Conservation (phyloP, 768 basidiomycete genomes). For the Mycena galericulata region DNA sequence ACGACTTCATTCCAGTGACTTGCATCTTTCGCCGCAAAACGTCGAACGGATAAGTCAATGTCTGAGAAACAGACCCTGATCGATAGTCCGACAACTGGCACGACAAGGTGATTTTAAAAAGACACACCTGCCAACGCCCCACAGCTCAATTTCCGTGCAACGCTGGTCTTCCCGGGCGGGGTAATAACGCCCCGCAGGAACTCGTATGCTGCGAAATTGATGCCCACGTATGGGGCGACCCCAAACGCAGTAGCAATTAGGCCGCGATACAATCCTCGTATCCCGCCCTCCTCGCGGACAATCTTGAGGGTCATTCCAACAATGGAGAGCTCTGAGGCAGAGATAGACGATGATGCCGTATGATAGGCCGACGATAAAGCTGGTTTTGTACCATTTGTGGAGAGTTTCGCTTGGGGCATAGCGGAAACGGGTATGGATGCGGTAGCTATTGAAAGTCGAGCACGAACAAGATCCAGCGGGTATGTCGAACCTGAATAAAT, state of each 20-base stretch:
- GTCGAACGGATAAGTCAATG: conserved; percentile 96
- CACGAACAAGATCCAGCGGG: conserved; percentile 94
- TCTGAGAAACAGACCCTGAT: conserved; percentile 90
- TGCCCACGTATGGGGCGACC: conserved; percentile 90
- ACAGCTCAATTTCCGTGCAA: conserved; percentile 79
- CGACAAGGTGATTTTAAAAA: conserved; percentile 1
- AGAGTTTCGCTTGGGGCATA: conserved; percentile 23
- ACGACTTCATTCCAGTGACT: conserved; percentile 81
- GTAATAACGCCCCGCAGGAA: conserved; percentile 79
- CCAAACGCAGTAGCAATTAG: conserved; percentile 87
- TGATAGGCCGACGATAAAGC: conserved; percentile 67
- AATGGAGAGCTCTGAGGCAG: conserved; percentile 70
- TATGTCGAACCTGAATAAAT: conserved; percentile 77
- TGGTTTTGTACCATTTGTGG: conserved; percentile 44
- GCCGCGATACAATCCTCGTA: conserved; percentile 89
- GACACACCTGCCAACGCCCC: conserved; percentile 86
- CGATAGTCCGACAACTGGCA: neutral
- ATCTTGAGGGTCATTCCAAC: conserved; percentile 93
- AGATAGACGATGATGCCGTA: conserved; percentile 57
- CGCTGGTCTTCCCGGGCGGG: conserved; percentile 81
- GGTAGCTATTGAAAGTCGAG: conserved; percentile 92
- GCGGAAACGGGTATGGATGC: conserved; percentile 70
- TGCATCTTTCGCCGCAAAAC: conserved; percentile 97
- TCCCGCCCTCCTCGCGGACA: conserved; percentile 91
- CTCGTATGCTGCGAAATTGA: conserved; percentile 97